Conservation (phyloP, 768 basidiomycete genomes). For the Serendipita sp. region DNA sequence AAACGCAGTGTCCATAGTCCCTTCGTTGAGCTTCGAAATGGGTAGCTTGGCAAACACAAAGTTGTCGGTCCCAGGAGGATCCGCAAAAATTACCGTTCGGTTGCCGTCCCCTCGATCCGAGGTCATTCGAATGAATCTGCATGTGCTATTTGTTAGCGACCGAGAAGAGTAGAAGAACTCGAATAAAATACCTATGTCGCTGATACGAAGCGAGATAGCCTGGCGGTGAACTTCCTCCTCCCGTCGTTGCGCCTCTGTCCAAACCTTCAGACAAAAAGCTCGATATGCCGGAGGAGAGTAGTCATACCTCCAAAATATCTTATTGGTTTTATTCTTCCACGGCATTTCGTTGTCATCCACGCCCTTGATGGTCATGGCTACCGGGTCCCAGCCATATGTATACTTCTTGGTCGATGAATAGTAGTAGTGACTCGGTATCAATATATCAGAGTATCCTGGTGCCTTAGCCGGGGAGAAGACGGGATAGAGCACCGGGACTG, state of each 20-base stretch:
- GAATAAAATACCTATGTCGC: slow-evolving; percentile 48
- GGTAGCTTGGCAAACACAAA: slow-evolving; percentile 51
- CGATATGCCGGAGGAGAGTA: too few species aligned
- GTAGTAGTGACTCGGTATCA: slow-evolving; percentile 95
- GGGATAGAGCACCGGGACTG: slow-evolving; percentile 76
- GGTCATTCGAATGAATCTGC: slow-evolving; percentile 62
- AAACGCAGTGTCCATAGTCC: slow-evolving; percentile 81
- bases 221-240: slow-evolving; percentile 75
- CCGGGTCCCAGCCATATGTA: slow-evolving; percentile 82
- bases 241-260: slow-evolving; percentile 74
- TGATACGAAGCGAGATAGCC: slow-evolving; percentile 77
- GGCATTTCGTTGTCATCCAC: slow-evolving; percentile 73
- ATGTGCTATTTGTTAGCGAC: background rate
- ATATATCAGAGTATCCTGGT: slow-evolving; percentile 72
- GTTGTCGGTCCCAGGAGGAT: slow-evolving; percentile 40
- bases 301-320: slow-evolving; percentile 57
- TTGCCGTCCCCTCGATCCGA: slow-evolving; percentile 38
- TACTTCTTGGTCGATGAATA: slow-evolving; percentile 67
- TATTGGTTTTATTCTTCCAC: slow-evolving; percentile 80
- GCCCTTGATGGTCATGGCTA: slow-evolving; percentile 53
- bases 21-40: slow-evolving; percentile 45
- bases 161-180: slow-evolving; percentile 8
- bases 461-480: slow-evolving; percentile 87
- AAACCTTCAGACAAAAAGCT: too few species aligned
- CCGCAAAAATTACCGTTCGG: slow-evolving; percentile 52